A percentile compares a stretch with the other conserved stretches of the same genome.
Evolutionary conservation across 2,329 filamentous ascomycete species (phyloP).

Genomic region (Penicillium digitatum): DNA sequence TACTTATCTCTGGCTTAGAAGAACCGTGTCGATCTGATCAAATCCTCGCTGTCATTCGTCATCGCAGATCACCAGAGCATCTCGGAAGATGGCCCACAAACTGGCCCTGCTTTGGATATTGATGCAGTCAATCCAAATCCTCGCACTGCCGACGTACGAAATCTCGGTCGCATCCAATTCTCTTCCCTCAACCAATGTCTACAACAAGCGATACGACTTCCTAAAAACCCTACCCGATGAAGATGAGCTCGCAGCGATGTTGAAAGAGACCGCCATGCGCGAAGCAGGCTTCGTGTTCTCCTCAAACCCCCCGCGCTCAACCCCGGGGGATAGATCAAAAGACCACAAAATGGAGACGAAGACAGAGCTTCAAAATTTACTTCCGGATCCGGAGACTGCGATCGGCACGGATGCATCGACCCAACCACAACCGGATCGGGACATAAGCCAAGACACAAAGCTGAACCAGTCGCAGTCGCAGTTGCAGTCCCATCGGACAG

Average conservation of each 20-base stretch:
- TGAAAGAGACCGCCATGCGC: slow-evolving; percentile 8
- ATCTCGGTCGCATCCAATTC: not conserved
- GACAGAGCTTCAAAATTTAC: slow-evolving; percentile 6
- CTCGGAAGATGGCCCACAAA: not conserved
- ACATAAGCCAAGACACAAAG: not conserved
- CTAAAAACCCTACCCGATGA: slow-evolving; percentile 16
- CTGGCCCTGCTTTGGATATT: not conserved
- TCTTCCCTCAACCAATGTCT: not conserved
- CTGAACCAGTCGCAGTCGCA: not conserved
- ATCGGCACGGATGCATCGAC: slow-evolving; percentile 14
- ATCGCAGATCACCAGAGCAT: not conserved
- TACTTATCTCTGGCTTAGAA: not conserved
- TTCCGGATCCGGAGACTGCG: slow-evolving; percentile 9
- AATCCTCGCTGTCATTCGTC: not conserved
- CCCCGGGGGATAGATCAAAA: not conserved
- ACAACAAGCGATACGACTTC: slow-evolving; percentile 16
- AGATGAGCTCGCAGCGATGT: slow-evolving; percentile 9
- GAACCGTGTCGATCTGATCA: not conserved
- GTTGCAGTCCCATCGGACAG: too few species aligned
- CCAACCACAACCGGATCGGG: not conserved
- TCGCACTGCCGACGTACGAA: not conserved
- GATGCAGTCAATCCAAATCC: not conserved
- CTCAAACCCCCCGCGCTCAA: not conserved
- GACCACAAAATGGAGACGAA: not conserved
- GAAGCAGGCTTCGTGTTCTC: slow-evolving; percentile 13